Percentiles rank a stretch among this genome's conserved stretches.
Conservation (phyloP, 2,329 filamentous ascomycete species). For the Teratosphaeria epicoccoides region DNA sequence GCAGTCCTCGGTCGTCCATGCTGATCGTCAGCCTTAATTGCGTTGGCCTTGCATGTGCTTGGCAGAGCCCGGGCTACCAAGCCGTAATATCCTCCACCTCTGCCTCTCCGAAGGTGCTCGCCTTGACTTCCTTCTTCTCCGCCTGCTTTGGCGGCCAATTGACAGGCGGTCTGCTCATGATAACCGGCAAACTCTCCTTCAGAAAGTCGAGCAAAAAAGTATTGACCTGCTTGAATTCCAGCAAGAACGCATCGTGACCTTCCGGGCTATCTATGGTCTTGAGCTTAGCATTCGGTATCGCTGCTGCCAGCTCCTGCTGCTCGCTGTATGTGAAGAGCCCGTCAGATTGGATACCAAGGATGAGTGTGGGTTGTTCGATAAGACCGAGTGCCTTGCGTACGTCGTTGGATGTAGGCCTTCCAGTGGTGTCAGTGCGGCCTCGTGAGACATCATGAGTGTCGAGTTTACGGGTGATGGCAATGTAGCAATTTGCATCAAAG, state of each 20-base stretch:
- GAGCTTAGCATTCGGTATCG: conserved; percentile 66
- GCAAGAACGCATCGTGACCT: conserved; percentile 88
- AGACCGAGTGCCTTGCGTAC: conserved; percentile 66
- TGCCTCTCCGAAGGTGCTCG: conserved; percentile 86
- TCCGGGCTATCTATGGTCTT: conserved; percentile 88
- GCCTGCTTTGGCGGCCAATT: conserved; percentile 37
- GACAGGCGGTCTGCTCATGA: conserved; percentile 54
- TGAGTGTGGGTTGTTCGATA: conserved; percentile 80
- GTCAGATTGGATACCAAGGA: conserved; percentile 90
- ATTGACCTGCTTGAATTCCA: conserved; percentile 98
- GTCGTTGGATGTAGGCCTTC: conserved; percentile 12
- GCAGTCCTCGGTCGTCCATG: neutral
- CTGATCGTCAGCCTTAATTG: no score
- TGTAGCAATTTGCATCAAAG: conserved; percentile 98
- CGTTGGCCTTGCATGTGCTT: no score
- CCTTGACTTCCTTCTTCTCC: conserved; percentile 60
- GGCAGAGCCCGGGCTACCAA: conserved; percentile 48
- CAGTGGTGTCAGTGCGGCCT: conserved; percentile 41
- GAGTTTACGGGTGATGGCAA: conserved; percentile 93
- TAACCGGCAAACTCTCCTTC: conserved; percentile 70
- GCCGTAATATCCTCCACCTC: conserved; percentile 95
- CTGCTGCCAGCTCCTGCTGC: conserved; percentile 79
- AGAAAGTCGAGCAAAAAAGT: conserved; percentile 75
- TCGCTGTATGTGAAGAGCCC: conserved; percentile 95
- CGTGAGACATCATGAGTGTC: conserved; percentile 94